Evolutionary conservation across 2,329 filamentous ascomycete genomes (phyloP).

Genomic region (Venturia aucupariae): DNA sequence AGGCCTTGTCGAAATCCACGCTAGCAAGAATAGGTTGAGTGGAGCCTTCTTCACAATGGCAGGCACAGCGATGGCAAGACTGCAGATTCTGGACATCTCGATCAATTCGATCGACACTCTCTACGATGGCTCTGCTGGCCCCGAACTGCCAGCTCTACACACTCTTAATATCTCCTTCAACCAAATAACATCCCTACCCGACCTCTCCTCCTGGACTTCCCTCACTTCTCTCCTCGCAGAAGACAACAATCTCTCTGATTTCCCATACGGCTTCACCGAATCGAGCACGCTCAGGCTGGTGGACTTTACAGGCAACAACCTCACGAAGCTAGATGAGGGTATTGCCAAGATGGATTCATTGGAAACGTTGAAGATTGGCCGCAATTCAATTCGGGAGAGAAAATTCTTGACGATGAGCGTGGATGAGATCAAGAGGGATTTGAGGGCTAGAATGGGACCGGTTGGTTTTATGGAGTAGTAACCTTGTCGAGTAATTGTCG

Average conservation of each 20-base stretch:
- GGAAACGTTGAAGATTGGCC: slow-evolving; percentile 64
- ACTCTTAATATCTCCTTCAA: slow-evolving; percentile 74
- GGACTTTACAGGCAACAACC: slow-evolving; percentile 79
- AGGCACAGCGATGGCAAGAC: slow-evolving; percentile 47
- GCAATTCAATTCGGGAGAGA: slow-evolving; percentile 85
- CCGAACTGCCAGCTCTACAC: slow-evolving; percentile 58
- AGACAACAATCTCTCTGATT: slow-evolving; percentile 65
- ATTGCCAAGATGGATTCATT: slow-evolving; percentile 73
- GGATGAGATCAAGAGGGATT: slow-evolving; percentile 67
- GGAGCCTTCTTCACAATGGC: slow-evolving; percentile 60
- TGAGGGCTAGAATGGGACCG: slow-evolving; percentile 59
- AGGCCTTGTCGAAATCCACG: slow-evolving; percentile 58
- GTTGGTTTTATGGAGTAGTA: not conserved
- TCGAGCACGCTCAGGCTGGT: slow-evolving; percentile 63
- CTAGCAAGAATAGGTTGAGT: slow-evolving; percentile 67
- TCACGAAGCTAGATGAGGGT: slow-evolving; percentile 64
- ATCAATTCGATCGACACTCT: slow-evolving; percentile 59
- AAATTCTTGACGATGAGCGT: slow-evolving; percentile 75
- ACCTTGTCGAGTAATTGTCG: not conserved
- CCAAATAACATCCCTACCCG: slow-evolving; percentile 61
- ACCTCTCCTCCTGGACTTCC: slow-evolving; percentile 63
- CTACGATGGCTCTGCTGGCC: slow-evolving; percentile 31
- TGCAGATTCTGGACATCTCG: slow-evolving; percentile 71
- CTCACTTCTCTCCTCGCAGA: slow-evolving; percentile 67
- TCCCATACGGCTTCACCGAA: slow-evolving; percentile 67